phyloP scores from a whole-genome alignment of 2,329 filamentous ascomycete genomes.

The Fusarium phyllophilum region DNA sequence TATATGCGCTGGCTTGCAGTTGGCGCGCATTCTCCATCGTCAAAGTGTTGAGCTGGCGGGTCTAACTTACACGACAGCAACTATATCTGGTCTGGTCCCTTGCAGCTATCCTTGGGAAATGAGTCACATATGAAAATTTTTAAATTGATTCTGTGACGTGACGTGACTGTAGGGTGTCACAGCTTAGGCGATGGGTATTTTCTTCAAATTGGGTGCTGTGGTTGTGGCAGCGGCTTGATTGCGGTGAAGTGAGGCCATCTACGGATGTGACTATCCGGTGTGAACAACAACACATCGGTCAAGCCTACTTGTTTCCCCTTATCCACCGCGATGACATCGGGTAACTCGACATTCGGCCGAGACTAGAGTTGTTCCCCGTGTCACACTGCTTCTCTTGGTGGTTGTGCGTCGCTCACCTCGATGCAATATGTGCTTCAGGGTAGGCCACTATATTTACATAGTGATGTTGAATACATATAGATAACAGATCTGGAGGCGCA shows the following conservation, averaged over 20 bases:
- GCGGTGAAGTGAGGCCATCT: conserved; percentile 34
- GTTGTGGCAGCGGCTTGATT: neutral
- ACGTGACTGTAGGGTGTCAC: neutral
- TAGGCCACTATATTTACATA: neutral
- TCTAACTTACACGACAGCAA: conserved; percentile 33
- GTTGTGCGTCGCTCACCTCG: neutral
- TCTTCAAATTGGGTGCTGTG: neutral
- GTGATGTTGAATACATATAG: neutral
- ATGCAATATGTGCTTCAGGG: neutral
- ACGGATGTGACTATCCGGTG: conserved; percentile 7
- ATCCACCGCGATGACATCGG: neutral
- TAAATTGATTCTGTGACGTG: conserved; percentile 14
- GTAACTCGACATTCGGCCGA: neutral
- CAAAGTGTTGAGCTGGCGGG: conserved; percentile 23
- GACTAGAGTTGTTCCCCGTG: neutral
- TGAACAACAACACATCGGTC: conserved; percentile 10
- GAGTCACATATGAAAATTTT: conserved; percentile 3
- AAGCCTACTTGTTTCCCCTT: neutral
- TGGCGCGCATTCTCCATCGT: conserved; percentile 14
- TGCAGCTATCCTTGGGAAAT: conserved; percentile 28
- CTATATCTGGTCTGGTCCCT: conserved; percentile 21
- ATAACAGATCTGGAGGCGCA: too few relatives aligned
- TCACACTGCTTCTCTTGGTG: neutral
- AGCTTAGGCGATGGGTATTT: neutral
- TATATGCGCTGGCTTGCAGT: conserved; percentile 25